Evolutionary conservation across 2,329 filamentous ascomycete genomes (phyloP), one percentile per base, ranked within the genome.

Genomic region (Ophiocordyceps camponoti-leonardi): DNA sequence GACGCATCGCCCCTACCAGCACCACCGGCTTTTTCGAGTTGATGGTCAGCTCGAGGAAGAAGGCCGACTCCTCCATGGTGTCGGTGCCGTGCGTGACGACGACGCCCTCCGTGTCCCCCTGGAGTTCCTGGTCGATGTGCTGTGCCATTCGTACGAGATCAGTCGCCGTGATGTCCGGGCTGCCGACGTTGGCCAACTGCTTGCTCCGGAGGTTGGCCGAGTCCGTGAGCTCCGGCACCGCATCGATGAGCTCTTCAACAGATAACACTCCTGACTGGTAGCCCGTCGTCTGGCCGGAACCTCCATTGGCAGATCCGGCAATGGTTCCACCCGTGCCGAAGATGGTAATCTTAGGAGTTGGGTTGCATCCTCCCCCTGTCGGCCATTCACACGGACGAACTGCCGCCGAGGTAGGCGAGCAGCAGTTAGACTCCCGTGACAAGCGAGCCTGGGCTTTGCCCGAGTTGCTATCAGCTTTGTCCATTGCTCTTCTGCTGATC

Each of bases 31-130:
- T 79, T 28, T 65, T 64, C 41, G 68, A 73, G 51, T 69, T 68
- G 31, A 79, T 56, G 0, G 73, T 76, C 4, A 73, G 59, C 49
- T 79, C 72, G 10, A 81, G 61, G 61, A 79, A 79, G 61, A 80
- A 79, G 10, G 75, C 72, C 0, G 72, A 71, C 57, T 81, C 77
- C 52, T 80, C 77, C 1, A 81, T 63, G 0, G 74, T 79, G 52
- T 82, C 78, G 10, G 78, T 81, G 43, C 78, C 77, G 52, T 81
- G 77, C 0, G 77, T 80, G 45, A 82, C 61, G 6, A 80, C 72
- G 7, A 71, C 72, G 33, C 69, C 75, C 31, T 58, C 59, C 44
- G 58, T 51, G n/a, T 60, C 59, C 46, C 54, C 56, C 23, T 67
- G 65, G 4, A 77, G 61, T 46, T 72, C 69, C 6, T 49, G 49